Conservation (phyloP, 805 yeast genomes). For the Ogataea populi-albae region DNA sequence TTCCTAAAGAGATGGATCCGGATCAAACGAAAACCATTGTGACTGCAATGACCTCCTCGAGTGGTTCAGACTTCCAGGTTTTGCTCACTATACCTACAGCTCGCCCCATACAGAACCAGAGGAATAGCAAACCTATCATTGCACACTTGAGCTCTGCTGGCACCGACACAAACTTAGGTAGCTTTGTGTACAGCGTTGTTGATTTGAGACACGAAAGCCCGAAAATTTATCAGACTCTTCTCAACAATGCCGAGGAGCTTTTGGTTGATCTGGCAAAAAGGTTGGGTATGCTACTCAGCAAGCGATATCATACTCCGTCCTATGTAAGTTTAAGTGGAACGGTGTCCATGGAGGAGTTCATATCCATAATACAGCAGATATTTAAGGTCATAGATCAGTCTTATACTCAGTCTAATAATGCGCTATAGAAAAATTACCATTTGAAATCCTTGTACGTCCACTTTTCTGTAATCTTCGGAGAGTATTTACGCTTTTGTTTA, state of each 20-base stretch:
- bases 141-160: slow-evolving; percentile 35
- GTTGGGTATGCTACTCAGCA: slow-evolving; percentile 39
- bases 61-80: slow-evolving; percentile 28
- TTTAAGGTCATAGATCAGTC: slow-evolving; percentile 30
- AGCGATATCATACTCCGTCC: slow-evolving; percentile 40
- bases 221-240: slow-evolving; percentile 40
- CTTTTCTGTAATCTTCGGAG: slow-evolving; percentile 80
- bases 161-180: slow-evolving; percentile 34
- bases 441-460: slow-evolving; percentile 91
- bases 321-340: slow-evolving; percentile 45
- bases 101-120: slow-evolving; percentile 15
- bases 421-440: slow-evolving; percentile 28
- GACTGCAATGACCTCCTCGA: slow-evolving; percentile 21
- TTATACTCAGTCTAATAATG: slow-evolving; percentile 9
- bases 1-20: no score
- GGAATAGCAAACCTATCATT: slow-evolving; percentile 34
- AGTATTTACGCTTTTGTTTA: slow-evolving; percentile 61
- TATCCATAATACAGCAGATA: slow-evolving; percentile 28
- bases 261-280: slow-evolving; percentile 43
- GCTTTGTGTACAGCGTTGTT: slow-evolving; percentile 42
- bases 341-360: slow-evolving; percentile 34
- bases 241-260: slow-evolving; percentile 40
- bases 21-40: slow-evolving; percentile 17
- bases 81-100: slow-evolving; percentile 19
- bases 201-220: slow-evolving; percentile 26